Evolutionary conservation across 495 filamentous ascomycete genomes (phyloP).

Genomic region (Immersiella caudata): DNA sequence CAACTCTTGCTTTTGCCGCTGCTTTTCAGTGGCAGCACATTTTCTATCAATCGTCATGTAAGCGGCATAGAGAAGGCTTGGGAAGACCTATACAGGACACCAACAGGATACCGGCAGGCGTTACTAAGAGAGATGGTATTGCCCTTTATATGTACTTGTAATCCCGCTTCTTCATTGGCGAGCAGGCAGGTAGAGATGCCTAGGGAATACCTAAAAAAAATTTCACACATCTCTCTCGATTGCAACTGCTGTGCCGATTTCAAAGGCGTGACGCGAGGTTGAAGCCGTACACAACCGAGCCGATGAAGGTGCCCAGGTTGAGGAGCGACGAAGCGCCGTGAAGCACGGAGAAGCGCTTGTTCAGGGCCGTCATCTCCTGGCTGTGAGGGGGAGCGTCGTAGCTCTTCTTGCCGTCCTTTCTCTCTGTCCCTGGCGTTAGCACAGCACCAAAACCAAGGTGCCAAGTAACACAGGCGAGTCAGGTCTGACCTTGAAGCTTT

Average conservation of each 20-base stretch:
- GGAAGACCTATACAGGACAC: neutral
- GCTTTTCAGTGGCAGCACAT: neutral
- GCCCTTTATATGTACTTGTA: constrained; percentile 9
- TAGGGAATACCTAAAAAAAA: neutral
- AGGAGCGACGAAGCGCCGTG: constrained; percentile 78
- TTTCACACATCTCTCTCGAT: neutral
- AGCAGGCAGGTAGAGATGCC: neutral
- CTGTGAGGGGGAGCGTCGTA: constrained; percentile 75
- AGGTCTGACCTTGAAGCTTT: constrained; percentile 67
- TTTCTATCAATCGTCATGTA: neutral
- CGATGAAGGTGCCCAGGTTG: constrained; percentile 69
- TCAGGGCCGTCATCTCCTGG: constrained; percentile 78
- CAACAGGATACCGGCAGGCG: neutral
- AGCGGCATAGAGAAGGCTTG: neutral
- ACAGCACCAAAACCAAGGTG: neutral
- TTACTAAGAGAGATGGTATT: neutral
- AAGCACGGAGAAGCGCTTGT: constrained; percentile 74
- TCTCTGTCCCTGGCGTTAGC: constrained; percentile 32
- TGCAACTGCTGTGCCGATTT: neutral
- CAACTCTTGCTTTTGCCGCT: neutral
- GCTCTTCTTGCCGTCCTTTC: constrained; percentile 77
- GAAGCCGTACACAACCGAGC: constrained; percentile 72
- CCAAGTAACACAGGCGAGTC: neutral
- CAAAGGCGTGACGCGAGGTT: constrained; percentile 62
- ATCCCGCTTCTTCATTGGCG: neutral